Evolutionary conservation across 2,329 filamentous ascomycete species (phyloP).

Genomic region (Cercospora brassicicola): DNA sequence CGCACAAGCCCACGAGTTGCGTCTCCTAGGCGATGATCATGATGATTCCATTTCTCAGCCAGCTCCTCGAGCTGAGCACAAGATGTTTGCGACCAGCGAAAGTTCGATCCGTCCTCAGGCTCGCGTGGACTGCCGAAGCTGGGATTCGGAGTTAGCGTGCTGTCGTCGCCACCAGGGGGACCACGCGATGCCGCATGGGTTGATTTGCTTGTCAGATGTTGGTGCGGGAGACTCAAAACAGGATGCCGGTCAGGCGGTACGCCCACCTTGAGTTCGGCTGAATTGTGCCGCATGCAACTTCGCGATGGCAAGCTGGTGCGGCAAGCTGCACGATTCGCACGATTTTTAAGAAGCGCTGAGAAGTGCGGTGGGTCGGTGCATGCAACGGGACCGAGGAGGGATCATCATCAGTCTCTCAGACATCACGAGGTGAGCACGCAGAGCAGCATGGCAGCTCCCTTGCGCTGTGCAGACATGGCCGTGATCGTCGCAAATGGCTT

Average conservation of each 20-base stretch:
- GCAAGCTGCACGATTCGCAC: slow-evolving; percentile 1
- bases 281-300: slow-evolving; percentile 3
- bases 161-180: background rate
- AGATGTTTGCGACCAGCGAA: background rate
- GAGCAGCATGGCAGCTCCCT: background rate
- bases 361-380: background rate
- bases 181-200: slow-evolving; percentile 2
- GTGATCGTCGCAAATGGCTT: background rate
- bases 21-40: slow-evolving; percentile 9
- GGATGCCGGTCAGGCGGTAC: slow-evolving; percentile 3
- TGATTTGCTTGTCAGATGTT: background rate
- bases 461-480: background rate
- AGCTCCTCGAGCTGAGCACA: background rate
- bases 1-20: background rate
- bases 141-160: background rate
- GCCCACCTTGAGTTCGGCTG: background rate
- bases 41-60: slow-evolving; percentile 1
- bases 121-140: background rate
- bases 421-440: background rate
- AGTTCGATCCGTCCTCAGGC: background rate
- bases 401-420: background rate
- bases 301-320: slow-evolving; percentile 9
- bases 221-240: slow-evolving; percentile 1
- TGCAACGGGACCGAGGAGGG: background rate
- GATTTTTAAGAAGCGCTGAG: background rate